phyloP scores from a whole-genome alignment of 2,329 filamentous ascomycete genomes.

The Fusarium algeriense region DNA sequence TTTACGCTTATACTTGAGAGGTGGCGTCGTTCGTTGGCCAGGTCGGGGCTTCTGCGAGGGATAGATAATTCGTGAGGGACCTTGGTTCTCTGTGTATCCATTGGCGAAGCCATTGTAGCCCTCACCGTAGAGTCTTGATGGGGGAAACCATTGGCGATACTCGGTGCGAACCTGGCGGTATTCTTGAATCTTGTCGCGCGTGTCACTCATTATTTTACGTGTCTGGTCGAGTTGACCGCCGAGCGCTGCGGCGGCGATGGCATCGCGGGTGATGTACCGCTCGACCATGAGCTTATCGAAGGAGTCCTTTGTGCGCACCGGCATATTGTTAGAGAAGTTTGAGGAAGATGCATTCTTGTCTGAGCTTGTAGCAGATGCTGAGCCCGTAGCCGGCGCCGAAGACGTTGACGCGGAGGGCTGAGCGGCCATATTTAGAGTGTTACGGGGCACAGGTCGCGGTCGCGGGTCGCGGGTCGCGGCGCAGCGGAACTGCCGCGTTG shows the following conservation, averaged over 20 bases:
- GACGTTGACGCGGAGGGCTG: constrained; percentile 57
- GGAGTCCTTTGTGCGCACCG: constrained; percentile 67
- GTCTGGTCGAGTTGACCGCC: constrained; percentile 64
- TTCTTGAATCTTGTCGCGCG: constrained; percentile 76
- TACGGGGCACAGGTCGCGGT: constrained; percentile 44
- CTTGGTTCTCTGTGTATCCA: constrained; percentile 79
- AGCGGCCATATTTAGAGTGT: constrained; percentile 57
- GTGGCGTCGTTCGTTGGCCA: constrained; percentile 79
- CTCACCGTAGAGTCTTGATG: constrained; percentile 71
- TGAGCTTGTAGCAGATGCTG: constrained; percentile 49
- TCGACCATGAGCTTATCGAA: constrained; percentile 67
- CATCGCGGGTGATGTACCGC: constrained; percentile 66
- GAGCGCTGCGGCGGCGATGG: constrained; percentile 66
- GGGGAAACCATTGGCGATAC: constrained; percentile 67
- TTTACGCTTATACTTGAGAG: constrained; percentile 80
- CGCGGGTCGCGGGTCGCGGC: constrained; percentile 46
- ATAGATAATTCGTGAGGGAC: constrained; percentile 80
- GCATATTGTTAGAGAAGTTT: constrained; percentile 47
- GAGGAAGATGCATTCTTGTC: constrained; percentile 46
- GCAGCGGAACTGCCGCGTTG: constrained; percentile 55
- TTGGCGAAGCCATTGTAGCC: constrained; percentile 94
- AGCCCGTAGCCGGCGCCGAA: constrained; percentile 50
- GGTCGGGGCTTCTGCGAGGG: constrained; percentile 80
- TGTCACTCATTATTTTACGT: constrained; percentile 70
- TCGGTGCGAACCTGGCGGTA: constrained; percentile 72